These are phyloP conservation scores for thale cress (Arabidopsis thaliana) DNA, from an alignment of 345 rosid genomes.

Conservation along the genomic window DNA sequence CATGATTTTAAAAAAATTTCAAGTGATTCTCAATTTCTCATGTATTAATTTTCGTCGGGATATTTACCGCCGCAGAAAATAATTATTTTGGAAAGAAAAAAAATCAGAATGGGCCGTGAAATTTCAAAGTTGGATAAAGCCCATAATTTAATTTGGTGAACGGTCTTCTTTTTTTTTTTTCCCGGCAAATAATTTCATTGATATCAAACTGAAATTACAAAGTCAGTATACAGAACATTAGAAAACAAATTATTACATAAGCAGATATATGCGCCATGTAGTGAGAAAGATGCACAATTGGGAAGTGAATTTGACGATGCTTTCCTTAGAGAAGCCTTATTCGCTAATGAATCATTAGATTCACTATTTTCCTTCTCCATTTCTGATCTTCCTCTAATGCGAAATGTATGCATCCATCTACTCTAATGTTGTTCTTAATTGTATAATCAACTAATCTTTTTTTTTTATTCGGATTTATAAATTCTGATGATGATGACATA, in stretches of 20 bases:
- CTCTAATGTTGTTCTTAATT: not conserved
- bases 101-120: not conserved
- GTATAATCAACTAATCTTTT: too few relatives aligned
- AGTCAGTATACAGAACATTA: too few relatives aligned
- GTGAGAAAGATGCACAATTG: too few relatives aligned
- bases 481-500: too few relatives aligned
- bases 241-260: too few relatives aligned
- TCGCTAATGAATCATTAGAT: not conserved
- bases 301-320: not conserved
- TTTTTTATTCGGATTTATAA: too few relatives aligned
- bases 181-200: too few relatives aligned
- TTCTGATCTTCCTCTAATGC: not conserved
- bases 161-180: not conserved
- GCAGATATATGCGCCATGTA: too few relatives aligned
- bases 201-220: too few relatives aligned
- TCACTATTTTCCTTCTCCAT: not conserved
- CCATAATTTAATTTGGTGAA: slow-evolving; percentile 15
- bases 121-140: not conserved
- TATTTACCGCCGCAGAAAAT: not conserved
- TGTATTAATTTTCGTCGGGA: not conserved
- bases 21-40: not conserved
- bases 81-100: not conserved
- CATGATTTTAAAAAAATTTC: not conserved
- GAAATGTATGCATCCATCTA: not conserved
- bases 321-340: not conserved